Evolutionary conservation across 805 yeast species (phyloP).

Genomic region (Candida argentea): DNA sequence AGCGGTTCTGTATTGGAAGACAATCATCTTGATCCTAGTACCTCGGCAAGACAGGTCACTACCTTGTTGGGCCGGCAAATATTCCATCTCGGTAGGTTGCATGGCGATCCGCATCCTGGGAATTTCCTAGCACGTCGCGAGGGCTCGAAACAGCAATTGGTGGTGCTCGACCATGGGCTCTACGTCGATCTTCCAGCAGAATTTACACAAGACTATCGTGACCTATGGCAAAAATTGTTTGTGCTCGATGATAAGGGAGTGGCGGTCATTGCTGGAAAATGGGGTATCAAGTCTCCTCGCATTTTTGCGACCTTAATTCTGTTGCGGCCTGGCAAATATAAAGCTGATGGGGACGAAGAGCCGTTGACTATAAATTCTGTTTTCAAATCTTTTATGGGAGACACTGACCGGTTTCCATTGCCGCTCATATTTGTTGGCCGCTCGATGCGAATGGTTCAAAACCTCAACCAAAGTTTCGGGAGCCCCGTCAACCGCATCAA

Average conservation of each 20-base stretch:
- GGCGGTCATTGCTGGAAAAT: conserved; percentile 35
- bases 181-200: conserved; percentile 43
- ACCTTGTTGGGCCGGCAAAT: conserved; percentile 46
- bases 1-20: conserved; percentile 32
- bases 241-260: conserved; percentile 40
- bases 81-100: conserved; percentile 58
- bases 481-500: conserved; percentile 70
- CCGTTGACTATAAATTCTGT: conserved; percentile 33
- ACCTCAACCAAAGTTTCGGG: conserved; percentile 52
- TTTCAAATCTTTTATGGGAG: conserved; percentile 47
- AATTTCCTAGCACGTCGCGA: conserved; percentile 48
- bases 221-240: conserved; percentile 55
- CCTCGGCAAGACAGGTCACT: conserved; percentile 28
- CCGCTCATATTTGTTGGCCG: conserved; percentile 57
- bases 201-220: conserved; percentile 47
- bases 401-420: conserved; percentile 57
- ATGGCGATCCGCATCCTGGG: conserved; percentile 79
- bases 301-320: conserved; percentile 48
- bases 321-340: conserved; percentile 30
- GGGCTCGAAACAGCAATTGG: conserved; percentile 42
- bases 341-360: not conserved
- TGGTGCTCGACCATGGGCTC: conserved; percentile 67
- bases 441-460: conserved; percentile 68
- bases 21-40: conserved; percentile 21
- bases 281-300: conserved; percentile 68